These are phyloP conservation scores for Coccomyxa subellipsoidea DNA, from an alignment of 163 green algal genomes.

Conservation along the genomic window DNA sequence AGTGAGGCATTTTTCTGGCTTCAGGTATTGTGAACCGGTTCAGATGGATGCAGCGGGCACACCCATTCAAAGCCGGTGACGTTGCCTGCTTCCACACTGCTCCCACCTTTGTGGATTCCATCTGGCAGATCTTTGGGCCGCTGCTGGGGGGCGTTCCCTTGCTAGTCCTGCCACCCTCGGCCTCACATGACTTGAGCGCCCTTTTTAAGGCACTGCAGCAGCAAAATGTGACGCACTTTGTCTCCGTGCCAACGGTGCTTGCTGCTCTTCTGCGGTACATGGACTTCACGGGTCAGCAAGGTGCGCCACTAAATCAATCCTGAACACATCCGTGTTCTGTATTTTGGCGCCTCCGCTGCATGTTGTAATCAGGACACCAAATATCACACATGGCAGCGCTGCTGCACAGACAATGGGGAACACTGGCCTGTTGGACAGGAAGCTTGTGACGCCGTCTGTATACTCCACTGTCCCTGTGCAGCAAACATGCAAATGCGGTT, in stretches of 20 bases:
- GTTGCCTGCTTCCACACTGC: constrained; percentile 53
- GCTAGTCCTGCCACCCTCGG: not conserved
- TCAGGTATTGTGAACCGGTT: constrained; percentile 56
- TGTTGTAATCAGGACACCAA: no score
- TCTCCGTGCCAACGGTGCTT: constrained; percentile 46
- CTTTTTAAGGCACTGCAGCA: constrained; percentile 31
- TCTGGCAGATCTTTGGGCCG: constrained; percentile 64
- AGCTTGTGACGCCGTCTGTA: no score
- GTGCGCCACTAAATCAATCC: no score
- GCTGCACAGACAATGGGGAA: no score
- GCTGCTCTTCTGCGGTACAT: constrained; percentile 22
- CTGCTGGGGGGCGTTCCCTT: constrained; percentile 39
- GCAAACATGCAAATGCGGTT: no score
- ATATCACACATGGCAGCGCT: no score
- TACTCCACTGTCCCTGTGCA: no score
- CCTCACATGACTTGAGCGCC: not conserved
- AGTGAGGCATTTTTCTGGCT: no score
- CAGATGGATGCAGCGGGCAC: constrained; percentile 44
- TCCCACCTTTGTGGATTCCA: constrained; percentile 60
- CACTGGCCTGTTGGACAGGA: no score
- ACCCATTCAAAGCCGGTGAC: constrained; percentile 33
- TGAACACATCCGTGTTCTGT: no score
- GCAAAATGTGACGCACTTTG: constrained; percentile 49
- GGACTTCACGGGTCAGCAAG: not conserved
- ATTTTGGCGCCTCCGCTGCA: no score